Base-by-base conservation (phyloP, 495 filamentous ascomycete genomes). In the Acidiella bohemica region DNA sequence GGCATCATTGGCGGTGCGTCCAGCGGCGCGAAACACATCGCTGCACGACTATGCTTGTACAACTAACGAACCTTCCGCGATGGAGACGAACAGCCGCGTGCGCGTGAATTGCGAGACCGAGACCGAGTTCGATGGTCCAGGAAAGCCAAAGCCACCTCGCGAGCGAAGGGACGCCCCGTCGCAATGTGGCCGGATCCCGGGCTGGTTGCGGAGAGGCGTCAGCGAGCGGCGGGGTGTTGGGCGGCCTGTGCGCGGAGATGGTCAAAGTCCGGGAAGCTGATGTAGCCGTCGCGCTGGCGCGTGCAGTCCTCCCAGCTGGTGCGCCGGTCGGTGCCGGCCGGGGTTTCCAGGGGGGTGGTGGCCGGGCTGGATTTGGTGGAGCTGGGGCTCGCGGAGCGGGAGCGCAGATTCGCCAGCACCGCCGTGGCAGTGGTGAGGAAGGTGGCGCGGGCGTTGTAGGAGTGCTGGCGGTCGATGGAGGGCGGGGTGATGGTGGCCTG, bases 181-280 rank as follows among this genome's bases (percentile, higher is more conserved):
- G n/a, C n/a, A n/a, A n/a, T n/a, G n/a, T n/a, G n/a, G n/a, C n/a
- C n/a, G n/a, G n/a, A n/a, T n/a, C n/a, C n/a, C n/a, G n/a, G n/a
- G n/a, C n/a, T n/a, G n/a, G n/a, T n/a, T n/a, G n/a, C n/a, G n/a
- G n/a, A n/a, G n/a, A n/a, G n/a, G n/a, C n/a, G n/a, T n/a, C n/a
- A n/a, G n/a, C n/a, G n/a, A n/a, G n/a, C n/a, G n/a, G n/a, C n/a
- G n/a, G n/a, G n/a, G n/a, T n/a, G n/a, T n/a, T n/a, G n/a, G n/a
- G n/a, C 30, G 3, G 25, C 18, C 38, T 46, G 23, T 17, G 27
- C 32, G 35, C 29, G 21, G 20, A 59, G 51, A 46, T 56, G 49
- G 42, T 68, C 65, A 39, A 67, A 68, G 37, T 62, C 61, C 7
- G 65, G 65, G 42, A 68, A 68, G 44, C 60, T 64, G 27, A 67